Base-by-base conservation (phyloP, 139 green algal species). In the Coccomyxa sp. region DNA sequence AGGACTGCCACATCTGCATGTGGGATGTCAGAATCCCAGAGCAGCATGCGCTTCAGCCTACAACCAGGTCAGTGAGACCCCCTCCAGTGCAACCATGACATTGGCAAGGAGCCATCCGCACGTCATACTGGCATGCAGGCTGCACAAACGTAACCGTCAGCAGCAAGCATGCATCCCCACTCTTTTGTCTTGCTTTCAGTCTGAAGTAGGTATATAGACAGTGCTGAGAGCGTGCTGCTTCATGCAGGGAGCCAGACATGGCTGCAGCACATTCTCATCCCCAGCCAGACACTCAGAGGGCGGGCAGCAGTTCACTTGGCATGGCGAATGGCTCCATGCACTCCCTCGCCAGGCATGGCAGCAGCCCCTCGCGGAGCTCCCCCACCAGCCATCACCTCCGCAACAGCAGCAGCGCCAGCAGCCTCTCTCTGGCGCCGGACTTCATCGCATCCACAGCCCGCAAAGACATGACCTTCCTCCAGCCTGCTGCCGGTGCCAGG, bases 1-100 rank as follows among this genome's bases (percentile, higher is more conserved):
- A 97, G 83, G 94, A 98, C 85, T 89, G 88, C 38, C 82, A 86
- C 55, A 75, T 97, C 77, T 87, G 90, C 70, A 82, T 98, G 50
- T 98, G 94, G 94, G 94, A 98, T 73, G 41, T 98, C 31, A 84
- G 81, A 8, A 73, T 92, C 22, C 77, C 86, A 31, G 69, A 76
- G 72, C 50, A 22, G 50, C 50, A 64, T 64, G 18, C 18, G 18
- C 50, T 64, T 22, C 75, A 64, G 77, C 72, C 39, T 70, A 38
- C n/a, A 39, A 50, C 39, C 70, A 73, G 73, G 75, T 55, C 33
- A 36, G 31, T 35, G 10, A 39, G 69, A 12, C 29, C 6, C 68
- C 68, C 68, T 39, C 29, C 16, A 35, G 74, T n/a, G n/a, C n/a
- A n/a, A n/a, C n/a, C n/a, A n/a, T n/a, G n/a, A n/a, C n/a, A n/a